A percentile compares a stretch with the other conserved stretches of the same genome.
Conservation (phyloP, 2,329 filamentous ascomycete species). For the Elsinoe fawcettii region DNA sequence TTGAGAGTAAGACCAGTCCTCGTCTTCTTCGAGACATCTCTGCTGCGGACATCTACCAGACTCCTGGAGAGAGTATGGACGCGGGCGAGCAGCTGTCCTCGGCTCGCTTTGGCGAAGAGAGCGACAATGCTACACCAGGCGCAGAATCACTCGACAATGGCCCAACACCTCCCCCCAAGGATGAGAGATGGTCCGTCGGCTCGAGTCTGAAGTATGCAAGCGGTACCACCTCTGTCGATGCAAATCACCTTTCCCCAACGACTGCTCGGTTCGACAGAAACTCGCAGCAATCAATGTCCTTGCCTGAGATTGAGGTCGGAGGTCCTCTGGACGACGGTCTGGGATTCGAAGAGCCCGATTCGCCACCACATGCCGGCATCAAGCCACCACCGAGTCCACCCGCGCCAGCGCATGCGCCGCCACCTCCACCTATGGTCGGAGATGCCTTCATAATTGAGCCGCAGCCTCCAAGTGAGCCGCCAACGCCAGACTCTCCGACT, state of each 20-base stretch:
- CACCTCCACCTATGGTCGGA: conserved; percentile 26
- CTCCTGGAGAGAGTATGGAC: conserved; percentile 4
- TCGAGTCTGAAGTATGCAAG: conserved; percentile 3
- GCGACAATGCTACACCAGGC: neutral
- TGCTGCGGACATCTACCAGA: neutral
- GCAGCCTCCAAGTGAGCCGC: conserved; percentile 1
- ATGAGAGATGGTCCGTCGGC: conserved; percentile 2
- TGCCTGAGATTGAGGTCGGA: conserved; percentile 13
- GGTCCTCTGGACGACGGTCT: neutral
- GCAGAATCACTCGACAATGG: conserved; percentile 9
- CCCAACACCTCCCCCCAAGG: conserved; percentile 6
- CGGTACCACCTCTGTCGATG: neutral
- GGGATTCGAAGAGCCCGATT: neutral
- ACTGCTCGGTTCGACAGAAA: neutral
- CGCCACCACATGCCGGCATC: neutral
- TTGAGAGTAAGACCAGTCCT: neutral
- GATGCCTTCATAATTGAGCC: conserved; percentile 10
- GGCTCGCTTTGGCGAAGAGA: conserved; percentile 1
- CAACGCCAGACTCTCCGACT: conserved; percentile 14
- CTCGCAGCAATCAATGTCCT: conserved; percentile 12
- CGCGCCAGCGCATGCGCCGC: conserved; percentile 28
- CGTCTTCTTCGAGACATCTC: neutral
- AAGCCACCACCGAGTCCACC: conserved; percentile 7
- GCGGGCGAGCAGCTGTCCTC: neutral
- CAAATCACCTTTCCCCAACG: conserved; percentile 3